phyloP scores from a whole-genome alignment of 2,329 filamentous ascomycete genomes.

The Fusarium secorum region DNA sequence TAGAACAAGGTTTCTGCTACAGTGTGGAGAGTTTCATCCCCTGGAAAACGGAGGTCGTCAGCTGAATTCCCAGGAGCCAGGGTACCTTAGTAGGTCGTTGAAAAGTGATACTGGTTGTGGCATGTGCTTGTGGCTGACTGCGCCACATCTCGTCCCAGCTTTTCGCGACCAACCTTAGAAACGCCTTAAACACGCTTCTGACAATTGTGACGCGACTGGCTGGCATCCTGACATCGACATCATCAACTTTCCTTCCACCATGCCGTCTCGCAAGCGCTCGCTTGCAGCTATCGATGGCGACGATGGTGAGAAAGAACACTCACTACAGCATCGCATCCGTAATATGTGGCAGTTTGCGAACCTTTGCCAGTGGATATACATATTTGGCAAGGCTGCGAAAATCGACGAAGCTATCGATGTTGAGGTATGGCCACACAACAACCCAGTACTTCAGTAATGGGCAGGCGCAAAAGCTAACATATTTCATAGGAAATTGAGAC shows the following conservation, averaged over 20 bases:
- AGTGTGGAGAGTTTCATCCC: constrained; percentile 32
- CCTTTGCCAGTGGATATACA: constrained; percentile 89
- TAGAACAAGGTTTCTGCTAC: constrained; percentile 34
- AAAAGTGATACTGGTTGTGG: background rate
- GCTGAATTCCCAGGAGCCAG: background rate
- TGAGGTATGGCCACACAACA: constrained; percentile 67
- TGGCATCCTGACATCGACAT: constrained; percentile 25
- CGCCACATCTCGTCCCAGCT: constrained; percentile 31
- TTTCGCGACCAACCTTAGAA: constrained; percentile 33
- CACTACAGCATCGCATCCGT: constrained; percentile 69
- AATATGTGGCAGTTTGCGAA: constrained; percentile 97
- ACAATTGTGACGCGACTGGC: constrained; percentile 40
- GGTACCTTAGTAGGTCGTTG: background rate
- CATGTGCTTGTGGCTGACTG: constrained; percentile 42
- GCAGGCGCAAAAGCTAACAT: background rate
- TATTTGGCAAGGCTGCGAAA: constrained; percentile 89
- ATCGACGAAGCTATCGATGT: constrained; percentile 89
- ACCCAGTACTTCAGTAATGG: background rate
- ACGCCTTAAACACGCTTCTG: constrained; percentile 27
- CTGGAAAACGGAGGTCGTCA: constrained; percentile 27
- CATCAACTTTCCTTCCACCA: constrained; percentile 26
- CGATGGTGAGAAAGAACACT: constrained; percentile 21
- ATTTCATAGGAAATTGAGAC: constrained; percentile 78
- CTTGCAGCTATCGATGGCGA: constrained; percentile 30
- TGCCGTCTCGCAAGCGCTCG: constrained; percentile 42